These are phyloP conservation scores for Coemansia sp. DNA, from an alignment of 192 early-diverging fungal genomes.

Conservation along the genomic window DNA sequence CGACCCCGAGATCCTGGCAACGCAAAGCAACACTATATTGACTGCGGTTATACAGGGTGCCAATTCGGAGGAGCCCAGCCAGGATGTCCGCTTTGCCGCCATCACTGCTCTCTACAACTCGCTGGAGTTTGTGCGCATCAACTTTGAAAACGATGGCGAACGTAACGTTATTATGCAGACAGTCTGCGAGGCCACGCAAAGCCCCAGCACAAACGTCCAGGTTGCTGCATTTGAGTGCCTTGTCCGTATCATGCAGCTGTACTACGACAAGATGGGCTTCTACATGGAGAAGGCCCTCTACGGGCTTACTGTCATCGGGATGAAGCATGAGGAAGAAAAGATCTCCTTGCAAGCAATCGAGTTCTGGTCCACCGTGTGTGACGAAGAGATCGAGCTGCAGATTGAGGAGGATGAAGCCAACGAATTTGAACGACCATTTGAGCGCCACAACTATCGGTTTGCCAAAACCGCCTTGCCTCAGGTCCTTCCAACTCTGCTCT, in stretches of 20 bases:
- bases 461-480: conserved; percentile 74
- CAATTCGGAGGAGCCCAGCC: conserved; percentile 85
- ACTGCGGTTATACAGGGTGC: conserved; percentile 95
- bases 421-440: conserved; percentile 54
- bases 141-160: conserved; percentile 93
- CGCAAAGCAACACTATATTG: conserved; percentile 87
- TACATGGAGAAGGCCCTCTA: conserved; percentile 98
- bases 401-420: conserved; percentile 62
- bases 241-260: conserved; percentile 94
- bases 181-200: conserved; percentile 94
- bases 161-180: conserved; percentile 99
- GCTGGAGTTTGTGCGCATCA: conserved; percentile 89
- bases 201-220: conserved; percentile 70
- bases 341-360: conserved; percentile 97
- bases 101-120: conserved; percentile 91
- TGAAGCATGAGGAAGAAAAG: conserved; percentile 84
- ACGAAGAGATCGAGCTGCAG: conserved; percentile 83
- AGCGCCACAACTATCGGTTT: conserved; percentile 69
- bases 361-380: conserved; percentile 99
- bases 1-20: conserved; percentile 73
- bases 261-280: conserved; percentile 94
- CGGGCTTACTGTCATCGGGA: conserved; percentile 87
- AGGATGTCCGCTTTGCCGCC: conserved; percentile 86
- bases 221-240: conserved; percentile 92
- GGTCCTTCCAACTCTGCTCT: conserved; percentile 82